phyloP scores from a whole-genome alignment of 331 rosid genomes.

The Rosa hybrid region DNA sequence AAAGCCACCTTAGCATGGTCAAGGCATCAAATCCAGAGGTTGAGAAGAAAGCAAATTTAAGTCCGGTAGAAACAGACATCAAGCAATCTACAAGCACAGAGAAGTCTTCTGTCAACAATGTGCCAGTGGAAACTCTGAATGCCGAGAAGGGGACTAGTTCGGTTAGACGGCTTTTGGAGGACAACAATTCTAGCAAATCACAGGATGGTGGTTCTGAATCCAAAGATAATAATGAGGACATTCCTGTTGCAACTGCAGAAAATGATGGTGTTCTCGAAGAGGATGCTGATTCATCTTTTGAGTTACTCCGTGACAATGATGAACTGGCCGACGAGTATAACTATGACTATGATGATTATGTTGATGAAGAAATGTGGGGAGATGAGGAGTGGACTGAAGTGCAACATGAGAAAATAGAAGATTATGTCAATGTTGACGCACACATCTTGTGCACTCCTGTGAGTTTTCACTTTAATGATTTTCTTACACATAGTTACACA shows the following conservation, averaged over 20 bases:
- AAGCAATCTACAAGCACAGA: constrained; percentile 37
- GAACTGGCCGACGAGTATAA: constrained; percentile 86
- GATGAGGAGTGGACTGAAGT: constrained; percentile 88
- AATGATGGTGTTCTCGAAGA: constrained; percentile 76
- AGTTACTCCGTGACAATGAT: constrained; percentile 73
- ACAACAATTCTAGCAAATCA: constrained; percentile 49
- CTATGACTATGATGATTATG: constrained; percentile 93
- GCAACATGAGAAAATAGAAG: constrained; percentile 76
- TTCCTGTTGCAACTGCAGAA: constrained; percentile 69
- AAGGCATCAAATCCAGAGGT: constrained; percentile 30
- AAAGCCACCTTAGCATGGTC: neutral
- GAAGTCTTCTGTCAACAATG: constrained; percentile 48
- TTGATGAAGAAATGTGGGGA: constrained; percentile 92
- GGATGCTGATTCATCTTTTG: constrained; percentile 89
- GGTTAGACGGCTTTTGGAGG: constrained; percentile 81
- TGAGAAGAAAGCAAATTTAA: constrained; percentile 31
- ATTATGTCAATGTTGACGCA: constrained; percentile 75
- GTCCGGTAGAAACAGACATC: constrained; percentile 45
- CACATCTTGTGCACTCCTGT: constrained; percentile 94
- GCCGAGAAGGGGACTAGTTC: constrained; percentile 48
- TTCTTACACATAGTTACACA: neutral
- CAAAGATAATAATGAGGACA: constrained; percentile 42
- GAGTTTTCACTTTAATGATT: constrained; percentile 36
- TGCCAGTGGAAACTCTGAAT: constrained; percentile 41
- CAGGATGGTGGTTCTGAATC: constrained; percentile 55